These are phyloP conservation scores for Candida silvicultrix DNA, from an alignment of 805 yeast species.

Conservation along the genomic window DNA sequence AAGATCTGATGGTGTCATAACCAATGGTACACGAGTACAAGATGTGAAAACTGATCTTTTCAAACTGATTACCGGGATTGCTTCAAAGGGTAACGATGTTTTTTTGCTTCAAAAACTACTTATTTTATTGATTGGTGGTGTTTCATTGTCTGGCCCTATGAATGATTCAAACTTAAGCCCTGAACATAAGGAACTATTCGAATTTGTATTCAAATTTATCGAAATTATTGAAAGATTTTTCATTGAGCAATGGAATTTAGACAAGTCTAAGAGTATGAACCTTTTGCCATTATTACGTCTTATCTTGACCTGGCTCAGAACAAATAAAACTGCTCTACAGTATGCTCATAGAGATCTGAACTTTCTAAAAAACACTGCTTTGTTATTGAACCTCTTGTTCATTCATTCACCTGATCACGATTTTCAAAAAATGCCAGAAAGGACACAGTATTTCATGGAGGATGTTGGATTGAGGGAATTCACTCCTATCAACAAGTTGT, in stretches of 20 bases:
- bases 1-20: conserved; percentile 17
- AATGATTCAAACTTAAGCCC: conserved; percentile 2
- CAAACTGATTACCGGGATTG: conserved; percentile 14
- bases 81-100: conserved; percentile 6
- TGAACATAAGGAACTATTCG: conserved; percentile 22
- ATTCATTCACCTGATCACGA: conserved; percentile 5
- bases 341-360: conserved; percentile 25
- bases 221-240: conserved; percentile 26
- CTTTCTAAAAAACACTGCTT: conserved; percentile 26
- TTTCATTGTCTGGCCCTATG: conserved; percentile 17
- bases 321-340: conserved; percentile 36
- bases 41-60: conserved; percentile 28
- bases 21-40: conserved; percentile 24
- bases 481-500: conserved; percentile 42
- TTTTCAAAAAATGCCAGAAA: conserved; percentile 31
- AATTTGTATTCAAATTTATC: conserved; percentile 36
- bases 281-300: conserved; percentile 39
- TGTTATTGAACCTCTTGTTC: conserved; percentile 24
- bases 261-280: conserved; percentile 12
- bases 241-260: conserved; percentile 24
- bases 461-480: conserved; percentile 61
- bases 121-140: conserved; percentile 32
- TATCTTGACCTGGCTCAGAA: conserved; percentile 50
- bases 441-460: conserved; percentile 54
- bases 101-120: conserved; percentile 27